phyloP scores from a whole-genome alignment of 805 yeast species.

The Saccharomycopsis vini region DNA sequence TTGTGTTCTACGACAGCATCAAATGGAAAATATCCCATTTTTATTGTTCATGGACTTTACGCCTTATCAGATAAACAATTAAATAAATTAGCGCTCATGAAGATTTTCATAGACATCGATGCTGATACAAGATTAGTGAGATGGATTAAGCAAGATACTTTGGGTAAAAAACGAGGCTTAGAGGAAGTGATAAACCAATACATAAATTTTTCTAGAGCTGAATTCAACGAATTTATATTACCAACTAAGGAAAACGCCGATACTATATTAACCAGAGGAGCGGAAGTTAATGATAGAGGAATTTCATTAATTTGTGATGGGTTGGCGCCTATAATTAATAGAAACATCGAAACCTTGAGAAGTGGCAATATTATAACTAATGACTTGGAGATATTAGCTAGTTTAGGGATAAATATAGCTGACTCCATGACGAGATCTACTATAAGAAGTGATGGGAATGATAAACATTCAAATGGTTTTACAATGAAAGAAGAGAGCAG shows the following conservation, averaged over 20 bases:
- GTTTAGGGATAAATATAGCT: too few relatives aligned
- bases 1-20: neutral
- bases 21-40: constrained; percentile 21
- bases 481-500: neutral
- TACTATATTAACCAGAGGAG: constrained; percentile 63
- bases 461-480: neutral
- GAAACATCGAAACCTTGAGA: constrained; percentile 7
- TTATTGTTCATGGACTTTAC: constrained; percentile 68
- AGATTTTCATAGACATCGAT: constrained; percentile 74
- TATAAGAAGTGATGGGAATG: neutral
- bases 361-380: too few relatives aligned
- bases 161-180: constrained; percentile 23
- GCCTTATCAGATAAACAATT: constrained; percentile 60
- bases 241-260: constrained; percentile 71
- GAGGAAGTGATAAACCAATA: constrained; percentile 34
- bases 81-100: constrained; percentile 48
- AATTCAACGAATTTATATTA: constrained; percentile 54
- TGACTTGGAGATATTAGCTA: too few relatives aligned
- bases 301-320: constrained; percentile 58
- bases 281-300: constrained; percentile 40
- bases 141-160: constrained; percentile 38
- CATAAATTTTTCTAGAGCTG: constrained; percentile 49
- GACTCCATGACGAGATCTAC: neutral
- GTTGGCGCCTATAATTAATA: constrained; percentile 31
- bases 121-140: constrained; percentile 78